Percentiles rank a stretch among this genome's conserved stretches.
Conservation (phyloP, 176 grass and related monocot species). For the Coix lacrymajobi region DNA sequence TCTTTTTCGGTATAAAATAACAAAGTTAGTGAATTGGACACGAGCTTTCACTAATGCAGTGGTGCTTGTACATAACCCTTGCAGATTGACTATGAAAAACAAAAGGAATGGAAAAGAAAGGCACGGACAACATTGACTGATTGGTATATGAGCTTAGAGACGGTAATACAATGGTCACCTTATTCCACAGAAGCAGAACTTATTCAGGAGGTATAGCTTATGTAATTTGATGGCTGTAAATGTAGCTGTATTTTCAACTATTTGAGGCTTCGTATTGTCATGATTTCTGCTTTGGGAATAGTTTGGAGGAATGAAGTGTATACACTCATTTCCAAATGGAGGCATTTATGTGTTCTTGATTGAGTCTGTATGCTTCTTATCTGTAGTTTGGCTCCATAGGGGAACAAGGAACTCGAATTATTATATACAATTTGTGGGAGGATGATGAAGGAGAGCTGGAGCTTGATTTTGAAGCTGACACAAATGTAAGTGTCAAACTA, state of each 20-base stretch:
- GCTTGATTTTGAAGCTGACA: constrained; percentile 83
- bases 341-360: constrained; percentile 18
- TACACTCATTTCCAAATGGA: neutral
- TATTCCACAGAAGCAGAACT: constrained; percentile 87
- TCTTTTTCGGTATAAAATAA: neutral
- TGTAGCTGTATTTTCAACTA: neutral
- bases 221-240: neutral
- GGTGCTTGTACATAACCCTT: constrained; percentile 10
- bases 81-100: constrained; percentile 85
- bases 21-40: constrained; percentile 2
- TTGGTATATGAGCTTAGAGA: constrained; percentile 78
- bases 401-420: constrained; percentile 80
- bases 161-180: constrained; percentile 70
- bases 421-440: constrained; percentile 98
- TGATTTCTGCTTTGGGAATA: neutral
- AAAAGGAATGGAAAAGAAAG: constrained; percentile 60
- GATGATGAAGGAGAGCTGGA: constrained; percentile 80
- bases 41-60: neutral
- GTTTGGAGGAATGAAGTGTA: neutral
- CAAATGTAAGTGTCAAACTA: constrained; percentile 49
- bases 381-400: constrained; percentile 74
- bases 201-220: constrained; percentile 64
- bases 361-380: neutral
- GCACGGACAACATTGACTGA: constrained; percentile 44
- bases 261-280: neutral